These are phyloP conservation scores for Ciborinia camelliae DNA, from an alignment of 2,329 filamentous ascomycete species.

Conservation along the genomic window DNA sequence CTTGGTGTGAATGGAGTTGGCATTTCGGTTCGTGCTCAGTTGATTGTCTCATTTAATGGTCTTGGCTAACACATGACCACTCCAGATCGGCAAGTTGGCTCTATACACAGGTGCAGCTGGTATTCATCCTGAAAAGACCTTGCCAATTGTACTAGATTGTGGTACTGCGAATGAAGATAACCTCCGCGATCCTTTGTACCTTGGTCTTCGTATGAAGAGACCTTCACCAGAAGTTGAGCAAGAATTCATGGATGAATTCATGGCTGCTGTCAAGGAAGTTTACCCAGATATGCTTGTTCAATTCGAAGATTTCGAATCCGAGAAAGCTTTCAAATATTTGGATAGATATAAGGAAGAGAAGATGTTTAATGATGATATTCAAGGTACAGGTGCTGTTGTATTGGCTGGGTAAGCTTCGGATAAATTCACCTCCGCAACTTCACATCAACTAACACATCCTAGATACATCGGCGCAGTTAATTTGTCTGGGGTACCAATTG, in stretches of 20 bases:
- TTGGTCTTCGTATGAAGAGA: conserved; percentile 83
- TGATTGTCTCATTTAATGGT: neutral
- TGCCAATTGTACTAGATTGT: conserved; percentile 64
- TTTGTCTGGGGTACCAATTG: conserved; percentile 76
- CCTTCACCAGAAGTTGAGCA: conserved; percentile 73
- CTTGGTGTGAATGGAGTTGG: conserved; percentile 96
- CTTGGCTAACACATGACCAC: neutral
- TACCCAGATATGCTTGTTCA: conserved; percentile 70
- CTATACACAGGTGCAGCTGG: conserved; percentile 95
- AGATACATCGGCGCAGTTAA: conserved; percentile 71
- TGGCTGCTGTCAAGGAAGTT: conserved; percentile 80
- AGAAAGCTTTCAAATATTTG: conserved; percentile 85
- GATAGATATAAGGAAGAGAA: conserved; percentile 89
- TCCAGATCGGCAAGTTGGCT: conserved; percentile 81
- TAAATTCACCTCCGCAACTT: neutral
- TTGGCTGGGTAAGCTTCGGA: conserved; percentile 63
- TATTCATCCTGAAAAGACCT: conserved; percentile 84
- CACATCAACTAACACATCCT: conserved; percentile 2
- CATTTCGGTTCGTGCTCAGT: conserved; percentile 66
- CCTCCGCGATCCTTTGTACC: conserved; percentile 72
- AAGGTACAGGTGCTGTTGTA: conserved; percentile 94
- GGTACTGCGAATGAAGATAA: conserved; percentile 66
- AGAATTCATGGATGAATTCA: conserved; percentile 96
- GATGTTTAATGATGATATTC: conserved; percentile 98
- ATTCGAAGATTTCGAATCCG: conserved; percentile 96